These are phyloP conservation scores for Panicum virgatum DNA, from an alignment of 202 grass and related monocot species.

Conservation along the genomic window DNA sequence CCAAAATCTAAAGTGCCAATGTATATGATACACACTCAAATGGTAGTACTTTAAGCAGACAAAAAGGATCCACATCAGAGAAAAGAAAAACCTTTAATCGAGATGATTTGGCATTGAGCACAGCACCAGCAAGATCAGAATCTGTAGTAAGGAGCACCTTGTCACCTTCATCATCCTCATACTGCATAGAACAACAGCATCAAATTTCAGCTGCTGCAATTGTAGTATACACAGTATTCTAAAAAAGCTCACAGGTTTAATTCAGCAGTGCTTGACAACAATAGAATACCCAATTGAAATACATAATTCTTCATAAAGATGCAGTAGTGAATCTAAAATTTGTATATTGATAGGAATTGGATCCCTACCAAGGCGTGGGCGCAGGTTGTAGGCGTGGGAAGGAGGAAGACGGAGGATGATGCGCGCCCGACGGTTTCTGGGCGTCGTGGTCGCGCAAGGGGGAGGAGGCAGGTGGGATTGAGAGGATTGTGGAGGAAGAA, in stretches of 20 bases:
- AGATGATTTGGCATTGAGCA: conserved; percentile 65
- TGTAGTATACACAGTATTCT: not conserved
- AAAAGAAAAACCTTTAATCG: conserved; percentile 68
- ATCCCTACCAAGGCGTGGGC: no score
- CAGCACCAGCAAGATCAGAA: conserved; percentile 75
- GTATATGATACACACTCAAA: not conserved
- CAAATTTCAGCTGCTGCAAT: conserved; percentile 8
- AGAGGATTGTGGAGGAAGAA: no score
- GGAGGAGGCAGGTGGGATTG: no score
- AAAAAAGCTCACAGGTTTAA: not conserved
- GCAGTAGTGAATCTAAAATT: not conserved
- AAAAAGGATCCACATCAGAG: not conserved
- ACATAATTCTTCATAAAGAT: conserved; percentile 10
- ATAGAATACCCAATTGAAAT: conserved; percentile 11
- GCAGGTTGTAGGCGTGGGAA: no score
- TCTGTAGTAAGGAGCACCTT: conserved; percentile 74
- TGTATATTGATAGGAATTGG: no score
- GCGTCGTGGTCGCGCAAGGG: no score
- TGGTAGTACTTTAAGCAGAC: not conserved
- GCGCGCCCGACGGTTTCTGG: no score
- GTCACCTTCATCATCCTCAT: conserved; percentile 97
- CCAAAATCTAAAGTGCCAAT: not conserved
- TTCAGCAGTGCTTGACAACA: not conserved
- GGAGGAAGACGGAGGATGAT: no score
- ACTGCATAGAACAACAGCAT: conserved; percentile 46